Percentiles rank a stretch among this genome's conserved stretches.
Conservation (phyloP, 2,329 filamentous ascomycete genomes). For the Fusarium hostae region DNA sequence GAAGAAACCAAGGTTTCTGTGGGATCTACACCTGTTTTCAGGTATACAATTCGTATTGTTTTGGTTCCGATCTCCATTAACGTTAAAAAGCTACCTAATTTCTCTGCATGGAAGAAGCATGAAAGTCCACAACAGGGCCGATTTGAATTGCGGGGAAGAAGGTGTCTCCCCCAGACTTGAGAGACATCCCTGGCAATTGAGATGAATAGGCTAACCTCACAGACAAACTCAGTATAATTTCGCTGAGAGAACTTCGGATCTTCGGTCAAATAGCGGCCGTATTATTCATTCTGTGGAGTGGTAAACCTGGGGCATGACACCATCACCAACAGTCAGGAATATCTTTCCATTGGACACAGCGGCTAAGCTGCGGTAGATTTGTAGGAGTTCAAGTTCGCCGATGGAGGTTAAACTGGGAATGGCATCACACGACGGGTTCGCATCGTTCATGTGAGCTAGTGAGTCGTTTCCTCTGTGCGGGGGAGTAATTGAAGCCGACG, state of each 20-base stretch:
- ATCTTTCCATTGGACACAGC: constrained; percentile 3
- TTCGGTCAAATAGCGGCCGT: constrained; percentile 41
- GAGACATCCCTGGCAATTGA: constrained; percentile 2
- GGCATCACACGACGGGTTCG: constrained; percentile 21
- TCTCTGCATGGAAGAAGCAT: constrained; percentile 8
- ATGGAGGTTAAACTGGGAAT: constrained; percentile 30
- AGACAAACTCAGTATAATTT: neutral
- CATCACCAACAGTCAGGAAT: neutral
- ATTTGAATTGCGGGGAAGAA: constrained; percentile 30
- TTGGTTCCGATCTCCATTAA: neutral
- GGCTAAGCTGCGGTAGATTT: constrained; percentile 21
- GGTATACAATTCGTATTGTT: neutral
- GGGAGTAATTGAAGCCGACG: neutral
- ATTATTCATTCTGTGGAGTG: constrained; percentile 30
- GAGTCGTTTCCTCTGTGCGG: neutral
- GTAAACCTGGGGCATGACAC: constrained; percentile 17
- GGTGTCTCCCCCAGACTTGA: constrained; percentile 20
- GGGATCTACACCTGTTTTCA: constrained; percentile 10
- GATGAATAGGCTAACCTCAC: neutral
- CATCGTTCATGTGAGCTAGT: neutral
- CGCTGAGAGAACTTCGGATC: constrained; percentile 29
- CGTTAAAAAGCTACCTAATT: neutral
- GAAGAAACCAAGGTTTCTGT: neutral
- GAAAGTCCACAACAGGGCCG: constrained; percentile 28
- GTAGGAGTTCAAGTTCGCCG: constrained; percentile 3